Evolutionary conservation across 805 yeast genomes (phyloP).

Genomic region (Starmerella apis): DNA sequence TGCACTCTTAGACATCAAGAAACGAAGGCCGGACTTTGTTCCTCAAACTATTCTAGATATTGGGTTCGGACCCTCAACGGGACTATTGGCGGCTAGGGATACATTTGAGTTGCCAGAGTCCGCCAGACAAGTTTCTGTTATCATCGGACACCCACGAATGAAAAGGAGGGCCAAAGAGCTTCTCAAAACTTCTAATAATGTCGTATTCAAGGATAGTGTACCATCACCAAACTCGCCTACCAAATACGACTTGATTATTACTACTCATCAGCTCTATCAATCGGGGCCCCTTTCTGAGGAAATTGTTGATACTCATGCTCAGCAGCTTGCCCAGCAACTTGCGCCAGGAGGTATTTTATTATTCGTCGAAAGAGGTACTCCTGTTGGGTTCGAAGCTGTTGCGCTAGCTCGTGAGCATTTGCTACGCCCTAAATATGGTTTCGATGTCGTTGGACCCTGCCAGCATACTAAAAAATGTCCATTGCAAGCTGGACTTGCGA

Average conservation of each 20-base stretch:
- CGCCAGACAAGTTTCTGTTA: conserved; percentile 53
- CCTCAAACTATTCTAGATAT: conserved; percentile 67
- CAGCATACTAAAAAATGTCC: conserved; percentile 83
- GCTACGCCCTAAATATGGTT: conserved; percentile 59
- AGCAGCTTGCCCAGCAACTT: conserved; percentile 48
- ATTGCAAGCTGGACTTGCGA: conserved; percentile 63
- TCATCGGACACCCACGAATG: conserved; percentile 67
- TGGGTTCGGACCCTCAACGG: conserved; percentile 87
- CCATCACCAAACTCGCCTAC: conserved; percentile 37
- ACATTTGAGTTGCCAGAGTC: conserved; percentile 43
- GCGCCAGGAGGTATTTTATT: conserved; percentile 73
- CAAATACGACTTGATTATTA: conserved; percentile 71
- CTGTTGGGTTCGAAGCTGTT: conserved; percentile 75
- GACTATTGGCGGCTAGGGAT: conserved; percentile 79
- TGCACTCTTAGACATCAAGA: conserved; percentile 54
- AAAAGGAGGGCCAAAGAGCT: conserved; percentile 66
- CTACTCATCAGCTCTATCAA: conserved; percentile 64
- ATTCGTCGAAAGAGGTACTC: conserved; percentile 78
- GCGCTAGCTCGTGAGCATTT: conserved; percentile 85
- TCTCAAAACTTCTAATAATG: conserved; percentile 44
- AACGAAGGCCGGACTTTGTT: conserved; percentile 42
- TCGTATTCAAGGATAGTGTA: conserved; percentile 43
- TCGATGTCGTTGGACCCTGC: conserved; percentile 74
- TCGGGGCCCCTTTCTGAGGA: conserved; percentile 53
- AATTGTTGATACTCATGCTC: conserved; percentile 59